Percentiles rank a stretch among this genome's conserved stretches.
Conservation (phyloP, 257 asterid genomes). For the Haberlea rhodopensis region DNA sequence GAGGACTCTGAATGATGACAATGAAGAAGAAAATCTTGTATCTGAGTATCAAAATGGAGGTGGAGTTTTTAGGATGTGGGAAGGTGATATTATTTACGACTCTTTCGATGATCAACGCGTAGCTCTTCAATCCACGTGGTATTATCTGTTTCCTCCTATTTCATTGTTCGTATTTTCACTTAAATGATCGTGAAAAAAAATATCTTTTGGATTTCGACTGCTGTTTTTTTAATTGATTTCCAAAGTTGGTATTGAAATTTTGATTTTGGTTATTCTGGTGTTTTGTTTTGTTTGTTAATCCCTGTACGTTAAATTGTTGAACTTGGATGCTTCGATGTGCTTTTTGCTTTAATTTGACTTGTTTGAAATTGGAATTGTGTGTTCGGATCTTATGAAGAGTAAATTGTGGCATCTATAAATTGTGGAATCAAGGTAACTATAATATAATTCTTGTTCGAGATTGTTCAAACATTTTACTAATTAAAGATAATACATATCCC, state of each 20-base stretch:
- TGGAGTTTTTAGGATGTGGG: slow-evolving; percentile 93
- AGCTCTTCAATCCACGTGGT: slow-evolving; percentile 86
- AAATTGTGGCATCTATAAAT: background rate
- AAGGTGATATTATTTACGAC: slow-evolving; percentile 77
- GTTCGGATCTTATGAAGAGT: background rate
- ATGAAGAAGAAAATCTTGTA: slow-evolving; percentile 29
- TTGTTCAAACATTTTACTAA: background rate
- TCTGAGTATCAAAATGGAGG: slow-evolving; percentile 37
- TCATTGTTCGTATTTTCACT: background rate
- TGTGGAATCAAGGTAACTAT: background rate
- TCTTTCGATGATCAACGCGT: slow-evolving; percentile 68
- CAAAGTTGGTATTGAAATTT: background rate
- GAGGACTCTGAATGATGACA: slow-evolving; percentile 46
- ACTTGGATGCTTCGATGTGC: background rate
- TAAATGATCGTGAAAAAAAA: too few species aligned
- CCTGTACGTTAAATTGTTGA: background rate
- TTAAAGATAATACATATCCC: background rate
- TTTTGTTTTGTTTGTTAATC: background rate
- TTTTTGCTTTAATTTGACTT: slow-evolving; percentile 21
- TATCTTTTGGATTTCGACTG: background rate
- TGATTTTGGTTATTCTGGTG: background rate
- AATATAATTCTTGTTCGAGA: slow-evolving; percentile 2
- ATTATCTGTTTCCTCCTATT: background rate
- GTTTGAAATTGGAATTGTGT: background rate
- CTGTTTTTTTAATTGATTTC: background rate